Evolutionary conservation across 305 asterid genomes (phyloP).

Genomic region (Solanum hybrid): DNA sequence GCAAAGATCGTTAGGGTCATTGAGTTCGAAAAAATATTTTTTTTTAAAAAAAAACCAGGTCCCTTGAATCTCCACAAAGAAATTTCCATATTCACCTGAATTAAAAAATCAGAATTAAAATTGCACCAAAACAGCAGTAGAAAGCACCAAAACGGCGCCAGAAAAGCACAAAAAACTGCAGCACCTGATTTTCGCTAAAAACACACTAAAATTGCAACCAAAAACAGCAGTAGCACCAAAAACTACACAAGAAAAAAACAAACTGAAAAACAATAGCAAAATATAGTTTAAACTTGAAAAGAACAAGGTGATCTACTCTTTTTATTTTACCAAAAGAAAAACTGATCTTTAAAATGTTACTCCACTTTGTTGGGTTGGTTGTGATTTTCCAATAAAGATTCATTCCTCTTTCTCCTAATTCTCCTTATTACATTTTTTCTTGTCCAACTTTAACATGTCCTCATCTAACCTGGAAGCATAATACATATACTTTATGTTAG

Average conservation of each 20-base stretch:
- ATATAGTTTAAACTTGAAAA: not conserved
- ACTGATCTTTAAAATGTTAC: not conserved
- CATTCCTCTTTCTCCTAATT: not conserved
- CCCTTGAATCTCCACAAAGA: not conserved
- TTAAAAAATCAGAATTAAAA: no score
- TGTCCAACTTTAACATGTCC: not conserved
- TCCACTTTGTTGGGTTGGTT: not conserved
- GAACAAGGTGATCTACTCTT: not conserved
- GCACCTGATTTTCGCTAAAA: not conserved
- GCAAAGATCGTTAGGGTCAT: no score
- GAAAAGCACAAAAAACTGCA: not conserved
- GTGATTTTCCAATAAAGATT: not conserved
- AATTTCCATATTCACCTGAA: no score
- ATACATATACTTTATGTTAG: not conserved
- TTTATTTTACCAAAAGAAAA: not conserved
- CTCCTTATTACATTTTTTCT: not conserved
- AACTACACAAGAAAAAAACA: not conserved
- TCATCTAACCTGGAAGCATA: not conserved
- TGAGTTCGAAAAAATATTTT: not conserved
- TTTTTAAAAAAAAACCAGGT: not conserved
- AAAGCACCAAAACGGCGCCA: not conserved
- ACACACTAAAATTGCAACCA: not conserved
- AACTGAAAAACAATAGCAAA: not conserved
- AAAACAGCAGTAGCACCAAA: not conserved
- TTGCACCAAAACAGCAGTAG: not conserved